Evolutionary conservation across 352 stramenopile species (phyloP).

Genomic region (Pythium vanterpoolii): DNA sequence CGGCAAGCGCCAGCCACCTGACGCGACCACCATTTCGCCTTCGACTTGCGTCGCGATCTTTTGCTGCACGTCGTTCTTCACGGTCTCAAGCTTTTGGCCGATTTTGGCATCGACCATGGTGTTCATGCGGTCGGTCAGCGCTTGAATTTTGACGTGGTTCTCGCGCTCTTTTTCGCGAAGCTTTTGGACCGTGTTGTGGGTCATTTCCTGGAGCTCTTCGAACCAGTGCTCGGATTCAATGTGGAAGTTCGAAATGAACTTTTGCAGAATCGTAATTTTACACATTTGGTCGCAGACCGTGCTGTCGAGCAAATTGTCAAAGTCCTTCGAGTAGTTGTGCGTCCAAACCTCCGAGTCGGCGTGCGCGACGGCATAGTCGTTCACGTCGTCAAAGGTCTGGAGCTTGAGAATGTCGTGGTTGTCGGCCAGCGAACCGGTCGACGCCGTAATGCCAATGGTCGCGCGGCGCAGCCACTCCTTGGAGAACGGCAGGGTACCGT

Average conservation of each 20-base stretch:
- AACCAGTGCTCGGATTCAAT: slow-evolving; percentile 84
- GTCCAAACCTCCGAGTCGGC: slow-evolving; percentile 70
- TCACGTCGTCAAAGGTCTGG: slow-evolving; percentile 52
- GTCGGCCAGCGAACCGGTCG: slow-evolving; percentile 72
- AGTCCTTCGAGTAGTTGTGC: slow-evolving; percentile 87
- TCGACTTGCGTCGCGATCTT: slow-evolving; percentile 74
- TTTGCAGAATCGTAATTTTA: slow-evolving; percentile 81
- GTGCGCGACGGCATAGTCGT: slow-evolving; percentile 47
- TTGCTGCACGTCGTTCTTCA: slow-evolving; percentile 53
- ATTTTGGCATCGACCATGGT: slow-evolving; percentile 75
- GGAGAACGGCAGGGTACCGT: slow-evolving; percentile 57
- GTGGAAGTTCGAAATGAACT: slow-evolving; percentile 78
- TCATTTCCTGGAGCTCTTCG: slow-evolving; percentile 76
- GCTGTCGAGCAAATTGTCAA: slow-evolving; percentile 54
- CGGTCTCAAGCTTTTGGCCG: slow-evolving; percentile 53
- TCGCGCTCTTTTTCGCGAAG: slow-evolving; percentile 65
- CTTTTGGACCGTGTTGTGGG: slow-evolving; percentile 69
- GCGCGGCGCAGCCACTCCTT: slow-evolving; percentile 61
- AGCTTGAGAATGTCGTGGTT: slow-evolving; percentile 82
- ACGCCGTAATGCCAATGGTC: slow-evolving; percentile 69
- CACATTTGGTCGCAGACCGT: slow-evolving; percentile 68
- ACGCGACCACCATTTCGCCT: slow-evolving; percentile 54
- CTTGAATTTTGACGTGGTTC: slow-evolving; percentile 72
- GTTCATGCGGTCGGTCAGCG: slow-evolving; percentile 66
- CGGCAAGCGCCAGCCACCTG: slow-evolving; percentile 69